phyloP scores from a whole-genome alignment of 2,329 filamentous ascomycete genomes.

The Sporothrix sp. region DNA sequence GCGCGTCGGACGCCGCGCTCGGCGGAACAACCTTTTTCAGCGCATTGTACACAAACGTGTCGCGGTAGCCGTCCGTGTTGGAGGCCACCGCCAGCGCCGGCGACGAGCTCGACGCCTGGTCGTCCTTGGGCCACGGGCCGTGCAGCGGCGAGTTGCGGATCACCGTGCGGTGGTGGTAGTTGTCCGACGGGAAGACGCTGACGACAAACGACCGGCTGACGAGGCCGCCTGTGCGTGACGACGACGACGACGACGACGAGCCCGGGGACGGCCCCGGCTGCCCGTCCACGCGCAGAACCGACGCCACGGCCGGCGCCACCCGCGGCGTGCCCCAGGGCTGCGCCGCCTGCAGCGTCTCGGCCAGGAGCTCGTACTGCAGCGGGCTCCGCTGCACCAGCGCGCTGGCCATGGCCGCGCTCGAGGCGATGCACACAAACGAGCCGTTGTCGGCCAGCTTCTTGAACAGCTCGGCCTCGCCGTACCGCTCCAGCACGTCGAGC shows the following conservation, averaged over 20 bases:
- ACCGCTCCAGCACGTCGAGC: constrained; percentile 40
- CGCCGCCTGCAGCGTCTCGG: constrained; percentile 19
- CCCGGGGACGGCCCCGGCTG: background rate
- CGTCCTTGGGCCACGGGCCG: constrained; percentile 32
- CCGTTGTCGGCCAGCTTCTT: constrained; percentile 37
- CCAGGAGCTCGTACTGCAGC: constrained; percentile 34
- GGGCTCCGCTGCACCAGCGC: constrained; percentile 37
- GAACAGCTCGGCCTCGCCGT: constrained; percentile 43
- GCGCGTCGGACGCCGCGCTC: constrained; percentile 28
- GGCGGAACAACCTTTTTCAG: constrained; percentile 32
- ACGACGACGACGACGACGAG: background rate
- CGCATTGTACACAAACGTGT: constrained; percentile 29
- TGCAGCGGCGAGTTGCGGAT: constrained; percentile 30
- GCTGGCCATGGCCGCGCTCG: constrained; percentile 29
- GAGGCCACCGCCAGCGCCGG: constrained; percentile 11
- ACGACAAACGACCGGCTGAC: constrained; percentile 32
- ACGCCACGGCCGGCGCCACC: constrained; percentile 16
- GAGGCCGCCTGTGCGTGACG: background rate
- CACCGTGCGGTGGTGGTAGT: constrained; percentile 31
- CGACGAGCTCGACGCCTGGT: background rate
- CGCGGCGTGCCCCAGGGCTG: constrained; percentile 15
- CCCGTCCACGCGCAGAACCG: constrained; percentile 3
- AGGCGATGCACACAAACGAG: constrained; percentile 42
- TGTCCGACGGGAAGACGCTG: constrained; percentile 29
- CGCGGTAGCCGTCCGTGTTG: constrained; percentile 11